Conservation (phyloP, 257 asterid species). For the Solanum peruvianum region DNA sequence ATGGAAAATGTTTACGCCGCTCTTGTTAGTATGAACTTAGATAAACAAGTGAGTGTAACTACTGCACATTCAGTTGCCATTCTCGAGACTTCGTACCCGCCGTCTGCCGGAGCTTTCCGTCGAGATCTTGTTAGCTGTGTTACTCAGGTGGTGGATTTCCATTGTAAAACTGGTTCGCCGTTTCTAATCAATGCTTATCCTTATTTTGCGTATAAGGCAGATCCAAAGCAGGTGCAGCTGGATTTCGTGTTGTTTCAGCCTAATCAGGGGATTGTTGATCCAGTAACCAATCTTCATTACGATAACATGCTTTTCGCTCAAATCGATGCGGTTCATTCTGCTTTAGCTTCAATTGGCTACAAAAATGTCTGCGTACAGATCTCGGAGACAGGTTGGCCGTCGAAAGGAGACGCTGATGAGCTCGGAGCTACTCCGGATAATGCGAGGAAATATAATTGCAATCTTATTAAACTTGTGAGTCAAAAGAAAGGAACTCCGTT, state of each 20-base stretch:
- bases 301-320: slow-evolving; percentile 77
- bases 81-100: slow-evolving; percentile 66
- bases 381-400: slow-evolving; percentile 95
- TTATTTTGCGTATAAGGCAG: slow-evolving; percentile 60
- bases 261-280: slow-evolving; percentile 38
- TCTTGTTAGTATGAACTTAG: slow-evolving; percentile 38
- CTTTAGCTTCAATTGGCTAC: slow-evolving; percentile 54
- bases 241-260: slow-evolving; percentile 59
- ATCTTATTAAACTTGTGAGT: slow-evolving; percentile 43
- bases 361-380: slow-evolving; percentile 59
- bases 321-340: slow-evolving; percentile 70
- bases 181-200: slow-evolving; percentile 71
- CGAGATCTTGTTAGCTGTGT: slow-evolving; percentile 33
- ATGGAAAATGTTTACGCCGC: slow-evolving; percentile 63
- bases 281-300: slow-evolving; percentile 42
- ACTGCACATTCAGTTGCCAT: slow-evolving; percentile 71
- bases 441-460: slow-evolving; percentile 60
- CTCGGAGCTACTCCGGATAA: slow-evolving; percentile 69
- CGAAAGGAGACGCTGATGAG: slow-evolving; percentile 76
- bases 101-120: slow-evolving; percentile 67
- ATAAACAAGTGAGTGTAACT: slow-evolving; percentile 49
- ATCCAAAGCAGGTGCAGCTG: slow-evolving; percentile 49
- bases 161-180: slow-evolving; percentile 51
- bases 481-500: slow-evolving; percentile 71
- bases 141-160: slow-evolving; percentile 48